These are phyloP conservation scores for Penicillium robsamsonii DNA, from an alignment of 495 filamentous ascomycete species.

Conservation along the genomic window DNA sequence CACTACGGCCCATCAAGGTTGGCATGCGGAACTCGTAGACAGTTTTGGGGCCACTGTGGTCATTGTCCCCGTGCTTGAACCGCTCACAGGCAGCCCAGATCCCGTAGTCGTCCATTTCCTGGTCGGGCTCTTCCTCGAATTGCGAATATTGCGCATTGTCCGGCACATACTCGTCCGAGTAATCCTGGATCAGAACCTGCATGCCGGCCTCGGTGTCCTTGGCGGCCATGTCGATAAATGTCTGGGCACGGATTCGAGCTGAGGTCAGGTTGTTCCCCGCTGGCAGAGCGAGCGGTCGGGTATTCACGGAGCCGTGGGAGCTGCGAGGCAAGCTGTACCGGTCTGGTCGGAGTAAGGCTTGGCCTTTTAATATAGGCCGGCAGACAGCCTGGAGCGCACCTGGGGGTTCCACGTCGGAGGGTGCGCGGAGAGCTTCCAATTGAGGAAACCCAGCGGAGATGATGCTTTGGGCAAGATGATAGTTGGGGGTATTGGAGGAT, in stretches of 20 bases:
- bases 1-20: constrained; percentile 44
- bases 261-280: constrained; percentile 48
- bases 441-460: constrained; percentile 65
- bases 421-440: constrained; percentile 65
- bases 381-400: constrained; percentile 71
- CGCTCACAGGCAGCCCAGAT: constrained; percentile 33
- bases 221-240: constrained; percentile 49
- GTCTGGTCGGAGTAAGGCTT: constrained; percentile 50
- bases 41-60: constrained; percentile 37
- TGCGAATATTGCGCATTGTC: constrained; percentile 34
- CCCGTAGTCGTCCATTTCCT: constrained; percentile 40
- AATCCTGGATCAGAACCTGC: constrained; percentile 44
- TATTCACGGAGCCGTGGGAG: constrained; percentile 47
- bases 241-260: constrained; percentile 48
- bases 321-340: constrained; percentile 48
- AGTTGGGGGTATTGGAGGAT: constrained; percentile 56
- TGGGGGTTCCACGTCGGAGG: constrained; percentile 64
- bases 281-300: constrained; percentile 42
- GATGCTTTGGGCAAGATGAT: constrained; percentile 72
- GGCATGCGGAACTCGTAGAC: constrained; percentile 47
- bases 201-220: constrained; percentile 45
- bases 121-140: constrained; percentile 37
- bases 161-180: constrained; percentile 41
- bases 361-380: constrained; percentile 51
- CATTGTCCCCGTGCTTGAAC: constrained; percentile 22